A percentile compares a stretch with the other conserved stretches of the same genome.
Evolutionary conservation across 768 basidiomycete genomes (phyloP).

Genomic region (Phanerochaete carnosa): DNA sequence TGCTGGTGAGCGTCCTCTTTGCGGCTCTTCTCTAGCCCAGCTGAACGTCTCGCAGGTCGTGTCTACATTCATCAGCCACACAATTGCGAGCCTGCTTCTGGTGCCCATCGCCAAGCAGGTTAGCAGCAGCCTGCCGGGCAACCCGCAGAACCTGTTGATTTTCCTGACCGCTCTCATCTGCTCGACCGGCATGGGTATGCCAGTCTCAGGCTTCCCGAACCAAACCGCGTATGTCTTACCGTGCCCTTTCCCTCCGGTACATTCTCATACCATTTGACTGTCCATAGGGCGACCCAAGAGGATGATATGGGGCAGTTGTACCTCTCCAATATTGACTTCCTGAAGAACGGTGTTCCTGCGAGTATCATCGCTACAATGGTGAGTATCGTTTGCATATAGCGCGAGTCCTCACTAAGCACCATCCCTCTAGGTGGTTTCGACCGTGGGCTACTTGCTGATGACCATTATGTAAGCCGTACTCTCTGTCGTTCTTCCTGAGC

Average conservation of each 20-base stretch:
- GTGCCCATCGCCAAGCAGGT: constrained; percentile 95
- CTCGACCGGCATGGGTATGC: constrained; percentile 97
- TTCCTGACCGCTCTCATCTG: constrained; percentile 93
- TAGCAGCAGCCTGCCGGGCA: constrained; percentile 66
- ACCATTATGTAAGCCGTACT: constrained; percentile 51
- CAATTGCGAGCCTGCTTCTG: constrained; percentile 94
- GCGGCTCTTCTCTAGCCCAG: background rate
- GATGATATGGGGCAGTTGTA: constrained; percentile 92
- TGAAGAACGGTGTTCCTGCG: constrained; percentile 94
- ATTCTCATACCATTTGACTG: constrained; percentile 2
- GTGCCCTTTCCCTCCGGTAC: background rate
- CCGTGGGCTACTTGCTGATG: constrained; percentile 81
- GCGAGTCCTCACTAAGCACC: constrained; percentile 2
- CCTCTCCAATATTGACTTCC: constrained; percentile 80
- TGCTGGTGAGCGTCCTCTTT: constrained; percentile 22
- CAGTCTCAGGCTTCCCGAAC: constrained; percentile 98
- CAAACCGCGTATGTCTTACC: constrained; percentile 81
- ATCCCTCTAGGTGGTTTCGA: constrained; percentile 67
- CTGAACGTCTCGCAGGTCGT: constrained; percentile 50
- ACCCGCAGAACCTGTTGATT: constrained; percentile 80
- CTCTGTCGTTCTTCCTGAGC: background rate
- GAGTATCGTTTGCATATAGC: constrained; percentile 19
- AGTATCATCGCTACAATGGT: constrained; percentile 86
- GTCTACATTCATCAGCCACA: constrained; percentile 97
- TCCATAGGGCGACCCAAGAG: constrained; percentile 81